A percentile compares a stretch with the other conserved stretches of the same genome.
Evolutionary conservation across 306 rosid species (phyloP).

Genomic region (Dryas alaskensis): DNA sequence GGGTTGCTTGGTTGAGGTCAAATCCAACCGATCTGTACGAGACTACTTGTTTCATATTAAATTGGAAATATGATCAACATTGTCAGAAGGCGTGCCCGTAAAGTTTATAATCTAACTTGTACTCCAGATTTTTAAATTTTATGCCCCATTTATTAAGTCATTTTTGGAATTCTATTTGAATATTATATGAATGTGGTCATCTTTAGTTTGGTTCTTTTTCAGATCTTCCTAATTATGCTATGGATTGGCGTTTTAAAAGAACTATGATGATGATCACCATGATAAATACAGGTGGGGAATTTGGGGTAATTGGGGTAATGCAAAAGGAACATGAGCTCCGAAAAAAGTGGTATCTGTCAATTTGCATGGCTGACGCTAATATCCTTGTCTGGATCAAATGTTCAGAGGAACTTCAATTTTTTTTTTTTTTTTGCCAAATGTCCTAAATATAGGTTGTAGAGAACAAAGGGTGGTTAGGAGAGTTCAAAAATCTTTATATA

Average conservation of each 20-base stretch:
- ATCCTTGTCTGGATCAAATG: too few species aligned
- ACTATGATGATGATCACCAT: too few species aligned
- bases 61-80: not conserved
- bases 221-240: not conserved
- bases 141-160: not conserved
- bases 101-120: not conserved
- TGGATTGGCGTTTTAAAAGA: too few species aligned
- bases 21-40: not conserved
- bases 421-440: too few species aligned
- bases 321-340: too few species aligned
- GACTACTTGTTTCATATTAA: slow-evolving; percentile 6
- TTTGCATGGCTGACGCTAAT: too few species aligned
- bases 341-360: too few species aligned
- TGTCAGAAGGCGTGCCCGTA: not conserved
- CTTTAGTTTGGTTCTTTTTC: not conserved
- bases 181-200: not conserved
- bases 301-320: not conserved
- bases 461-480: too few species aligned
- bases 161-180: not conserved
- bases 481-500: too few species aligned
- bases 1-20: slow-evolving; percentile 10
- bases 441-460: too few species aligned
- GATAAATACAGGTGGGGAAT: not conserved
- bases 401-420: too few species aligned
- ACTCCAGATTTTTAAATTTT: not conserved